Conservation (phyloP, 2,329 filamentous ascomycete species). For the Ophiostoma himal-ulmi region DNA sequence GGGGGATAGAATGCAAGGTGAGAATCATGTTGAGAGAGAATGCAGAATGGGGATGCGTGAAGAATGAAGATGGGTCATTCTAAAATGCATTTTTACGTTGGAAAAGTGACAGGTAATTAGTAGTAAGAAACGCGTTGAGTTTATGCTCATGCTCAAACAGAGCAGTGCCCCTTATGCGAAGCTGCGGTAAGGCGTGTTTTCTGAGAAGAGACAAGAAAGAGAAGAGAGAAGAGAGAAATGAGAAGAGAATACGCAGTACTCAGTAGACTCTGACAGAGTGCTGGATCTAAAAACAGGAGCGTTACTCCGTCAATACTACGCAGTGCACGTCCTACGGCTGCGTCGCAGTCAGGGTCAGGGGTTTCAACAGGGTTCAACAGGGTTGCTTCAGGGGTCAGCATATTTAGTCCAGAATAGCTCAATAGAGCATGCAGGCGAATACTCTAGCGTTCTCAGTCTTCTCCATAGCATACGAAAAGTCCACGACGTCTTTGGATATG, state of each 20-base stretch:
- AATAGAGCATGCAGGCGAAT: too few species aligned
- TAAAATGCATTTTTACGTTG: background rate
- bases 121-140: background rate
- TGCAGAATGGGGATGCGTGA: background rate
- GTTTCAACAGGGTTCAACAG: constrained; percentile 15
- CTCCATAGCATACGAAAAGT: too few species aligned
- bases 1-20: background rate
- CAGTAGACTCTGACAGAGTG: background rate
- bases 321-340: background rate
- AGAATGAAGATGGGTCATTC: constrained; percentile 5
- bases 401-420: background rate
- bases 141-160: constrained; percentile 4
- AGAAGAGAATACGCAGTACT: background rate
- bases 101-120: background rate
- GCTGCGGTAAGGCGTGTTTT: background rate
- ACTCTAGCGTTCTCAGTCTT: too few species aligned
- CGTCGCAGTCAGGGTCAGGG: constrained; percentile 13
- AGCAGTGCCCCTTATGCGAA: constrained; percentile 5
- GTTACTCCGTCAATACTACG: constrained; percentile 8
- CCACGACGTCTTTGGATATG: background rate
- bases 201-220: background rate
- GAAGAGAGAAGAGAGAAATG: too few species aligned
- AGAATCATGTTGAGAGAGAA: background rate
- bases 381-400: constrained; percentile 11
- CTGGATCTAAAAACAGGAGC: background rate